Base-by-base conservation (phyloP, 2,329 filamentous ascomycete genomes). In the Arthrobotrys megalospora region DNA sequence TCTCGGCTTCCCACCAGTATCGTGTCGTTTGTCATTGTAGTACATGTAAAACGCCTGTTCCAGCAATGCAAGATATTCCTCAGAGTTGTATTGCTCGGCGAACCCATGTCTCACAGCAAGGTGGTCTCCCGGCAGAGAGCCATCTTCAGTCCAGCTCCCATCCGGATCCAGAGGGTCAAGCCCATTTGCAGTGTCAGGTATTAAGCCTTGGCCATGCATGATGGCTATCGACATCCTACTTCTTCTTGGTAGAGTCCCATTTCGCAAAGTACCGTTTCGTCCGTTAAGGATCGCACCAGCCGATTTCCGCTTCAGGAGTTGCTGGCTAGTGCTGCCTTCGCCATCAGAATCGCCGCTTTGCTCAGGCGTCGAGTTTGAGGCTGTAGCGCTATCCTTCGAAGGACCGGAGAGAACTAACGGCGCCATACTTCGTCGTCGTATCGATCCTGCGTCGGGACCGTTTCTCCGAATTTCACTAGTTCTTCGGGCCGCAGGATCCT, bases 41-140 rank as follows among this genome's bases (percentile, higher is more conserved):
- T 99, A 99, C 95, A 98, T 98, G 87, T 97, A 98, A 90, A 97
- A 99, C 81, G 93, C 96, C 92, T 97, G 85, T 69, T 92, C 93
- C 80, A 97, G 87, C 80, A 94, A 89, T 72, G 92, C 92, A 81
- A 96, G 92, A 82, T 96, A 94, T 83, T 97, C 93, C 81, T 94
- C 92, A 4, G 92, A 96, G 83, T 93, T 92, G 83, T 97, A 94
- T 84, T 97, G 93, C 81, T 94, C 92, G 83, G 97, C 93, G 86
- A 96, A 97, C 58, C 94, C 94, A 85, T 97, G 94, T 60, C 94
- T 47, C 14, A 76, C 45, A 1, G 48, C 58, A 6, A 65, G 89
- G 84, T 70, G 45, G 12, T 58, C 48, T 6, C 43, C 66, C 7
- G 41, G 48, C 10, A 53, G 34, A 83, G 87, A 88, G 80, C 86